A percentile compares a stretch with the other conserved stretches of the same genome.
Conservation (phyloP, 805 yeast genomes). For the Teunomyces tritomae region DNA sequence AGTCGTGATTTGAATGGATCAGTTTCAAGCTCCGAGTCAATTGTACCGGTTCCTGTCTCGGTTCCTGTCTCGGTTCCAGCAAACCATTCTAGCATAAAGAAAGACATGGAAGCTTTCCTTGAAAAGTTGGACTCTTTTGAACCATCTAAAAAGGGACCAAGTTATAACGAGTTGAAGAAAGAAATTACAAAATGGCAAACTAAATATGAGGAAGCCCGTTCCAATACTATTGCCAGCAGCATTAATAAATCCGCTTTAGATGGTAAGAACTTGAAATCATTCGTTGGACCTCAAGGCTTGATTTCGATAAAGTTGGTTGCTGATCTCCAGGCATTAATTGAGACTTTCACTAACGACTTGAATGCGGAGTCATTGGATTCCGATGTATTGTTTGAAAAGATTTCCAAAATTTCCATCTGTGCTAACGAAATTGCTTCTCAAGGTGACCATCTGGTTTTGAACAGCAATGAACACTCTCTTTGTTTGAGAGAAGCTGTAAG, state of each 20-base stretch:
- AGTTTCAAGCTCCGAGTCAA: background rate
- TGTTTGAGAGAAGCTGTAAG: constrained; percentile 65
- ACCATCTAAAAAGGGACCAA: constrained; percentile 10
- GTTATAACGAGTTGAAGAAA: constrained; percentile 14
- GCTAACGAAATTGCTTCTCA: constrained; percentile 41
- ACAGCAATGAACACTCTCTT: constrained; percentile 39
- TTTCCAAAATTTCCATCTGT: constrained; percentile 48
- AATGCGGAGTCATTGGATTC: constrained; percentile 25
- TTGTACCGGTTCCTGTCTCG: background rate
- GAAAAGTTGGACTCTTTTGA: constrained; percentile 29
- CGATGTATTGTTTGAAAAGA: constrained; percentile 48
- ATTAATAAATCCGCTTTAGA: constrained; percentile 17
- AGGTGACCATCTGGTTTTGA: constrained; percentile 22
- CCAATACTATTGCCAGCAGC: constrained; percentile 23
- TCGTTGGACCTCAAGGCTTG: constrained; percentile 40
- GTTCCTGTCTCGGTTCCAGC: background rate
- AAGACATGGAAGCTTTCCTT: constrained; percentile 21
- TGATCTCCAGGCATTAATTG: constrained; percentile 48
- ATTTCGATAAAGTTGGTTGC: constrained; percentile 46
- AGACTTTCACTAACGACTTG: constrained; percentile 39
- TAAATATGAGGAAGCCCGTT: constrained; percentile 48
- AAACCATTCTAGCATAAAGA: constrained; percentile 7
- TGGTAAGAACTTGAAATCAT: constrained; percentile 24
- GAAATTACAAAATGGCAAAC: constrained; percentile 49
- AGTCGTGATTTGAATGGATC: background rate